Base-by-base conservation (phyloP, 2,329 filamentous ascomycete species). In the Westerdykella sp. region DNA sequence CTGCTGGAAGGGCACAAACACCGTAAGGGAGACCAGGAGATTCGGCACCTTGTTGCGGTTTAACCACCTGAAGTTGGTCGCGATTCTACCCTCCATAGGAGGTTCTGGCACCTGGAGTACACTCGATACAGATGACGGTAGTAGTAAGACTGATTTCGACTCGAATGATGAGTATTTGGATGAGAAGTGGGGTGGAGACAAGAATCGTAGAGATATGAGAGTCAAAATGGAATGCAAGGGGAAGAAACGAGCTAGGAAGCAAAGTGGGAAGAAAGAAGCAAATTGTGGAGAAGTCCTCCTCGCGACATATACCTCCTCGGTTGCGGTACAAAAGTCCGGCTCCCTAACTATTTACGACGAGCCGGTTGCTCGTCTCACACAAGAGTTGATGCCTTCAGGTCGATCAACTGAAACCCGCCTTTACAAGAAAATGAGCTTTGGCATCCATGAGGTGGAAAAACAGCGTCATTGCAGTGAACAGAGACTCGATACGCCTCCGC, bases 1-100 rank as follows among this genome's bases (percentile, higher is more conserved):
- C 41, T 56, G 49, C 40, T 67, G 63, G 63, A 66, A 63, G 40
- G 62, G 61, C 5, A 66, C 63, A 3, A 49, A 54, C 13, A 59
- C 53, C 4, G 56, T 60, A 10, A 50, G 47, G 18, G 57, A 62
- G 39, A 34, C 40, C 3, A 40, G 55, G 1, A 44, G 25, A 4
- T 63, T 54, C 38, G 62, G 61, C 1, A 39, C 42, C 5, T 51
- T 51, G 7, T 32, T 61, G 3, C 46, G 49, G 1, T 64, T 53
- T 42, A 59, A 56, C 25, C 61, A 66, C 40, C 35, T 67, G 15
- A 66, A 66, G 42, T 49, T 67, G 4, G 47, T 62, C 7, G 63
- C 56, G 0, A 39, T 25, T 15, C 12, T 60, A 6, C 56, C 56
- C 6, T 2, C 11, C 9, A 9, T 28, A 2, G 11, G 7, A 9